These are phyloP conservation scores for Babesia sp. DNA, from an alignment of 169 alveolate species.

Conservation along the genomic window DNA sequence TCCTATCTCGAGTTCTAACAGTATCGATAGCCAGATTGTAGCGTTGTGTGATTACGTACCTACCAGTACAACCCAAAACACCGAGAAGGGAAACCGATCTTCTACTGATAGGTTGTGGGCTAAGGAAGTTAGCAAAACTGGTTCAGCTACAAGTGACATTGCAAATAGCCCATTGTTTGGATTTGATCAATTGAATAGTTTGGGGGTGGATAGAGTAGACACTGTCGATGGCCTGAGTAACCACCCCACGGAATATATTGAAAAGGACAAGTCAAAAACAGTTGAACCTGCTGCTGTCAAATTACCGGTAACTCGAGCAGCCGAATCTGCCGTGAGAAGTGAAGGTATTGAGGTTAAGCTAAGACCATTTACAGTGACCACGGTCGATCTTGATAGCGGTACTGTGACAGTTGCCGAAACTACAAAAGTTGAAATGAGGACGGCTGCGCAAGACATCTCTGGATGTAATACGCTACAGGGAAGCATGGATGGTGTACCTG, in stretches of 20 bases:
- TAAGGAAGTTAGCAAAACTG: not conserved
- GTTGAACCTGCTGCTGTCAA: too few relatives aligned
- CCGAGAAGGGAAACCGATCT: not conserved
- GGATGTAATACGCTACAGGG: not conserved
- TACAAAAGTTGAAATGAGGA: not conserved
- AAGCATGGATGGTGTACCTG: not conserved
- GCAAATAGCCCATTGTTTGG: not conserved
- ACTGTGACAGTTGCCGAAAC: not conserved
- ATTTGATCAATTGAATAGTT: not conserved
- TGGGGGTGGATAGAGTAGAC: not conserved
- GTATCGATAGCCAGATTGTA: not conserved
- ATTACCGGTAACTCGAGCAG: too few relatives aligned
- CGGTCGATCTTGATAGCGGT: conserved; percentile 15
- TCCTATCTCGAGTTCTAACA: not conserved
- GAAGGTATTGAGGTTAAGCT: not conserved
- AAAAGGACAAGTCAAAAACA: too few relatives aligned
- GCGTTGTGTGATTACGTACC: not conserved
- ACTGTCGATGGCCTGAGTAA: not conserved
- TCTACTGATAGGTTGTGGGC: not conserved
- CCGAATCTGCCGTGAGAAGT: too few relatives aligned
- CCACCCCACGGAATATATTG: not conserved
- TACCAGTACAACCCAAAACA: not conserved
- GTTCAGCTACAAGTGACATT: not conserved
- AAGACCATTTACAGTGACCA: not conserved
- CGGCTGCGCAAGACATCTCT: not conserved